Percentiles rank a stretch among this genome's conserved stretches.
Evolutionary conservation across 1,284 basidiomycete genomes (phyloP).

Genomic region (Apiotrichum mycotoxinovorans): DNA sequence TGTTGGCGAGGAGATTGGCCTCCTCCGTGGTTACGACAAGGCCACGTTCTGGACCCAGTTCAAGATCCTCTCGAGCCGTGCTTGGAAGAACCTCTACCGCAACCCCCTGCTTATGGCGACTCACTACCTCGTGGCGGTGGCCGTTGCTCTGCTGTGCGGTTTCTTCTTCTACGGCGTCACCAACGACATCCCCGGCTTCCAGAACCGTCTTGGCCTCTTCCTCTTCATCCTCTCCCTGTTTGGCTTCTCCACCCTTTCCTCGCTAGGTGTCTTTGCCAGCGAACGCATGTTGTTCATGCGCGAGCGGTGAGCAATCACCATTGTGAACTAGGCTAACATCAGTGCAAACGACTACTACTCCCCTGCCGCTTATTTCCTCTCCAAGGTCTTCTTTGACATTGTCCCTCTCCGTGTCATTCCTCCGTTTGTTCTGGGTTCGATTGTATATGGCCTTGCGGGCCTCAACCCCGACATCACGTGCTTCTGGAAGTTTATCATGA

Average conservation of each 20-base stretch:
- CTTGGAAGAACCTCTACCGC: conserved; percentile 96
- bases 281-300: conserved; percentile 94
- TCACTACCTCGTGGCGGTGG: conserved; percentile 82
- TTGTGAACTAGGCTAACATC: conserved; percentile 8
- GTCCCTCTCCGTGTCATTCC: conserved; percentile 89
- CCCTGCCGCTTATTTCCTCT: conserved; percentile 89
- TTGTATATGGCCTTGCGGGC: conserved; percentile 88
- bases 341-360: conserved; percentile 96
- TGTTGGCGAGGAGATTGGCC: conserved; percentile 58
- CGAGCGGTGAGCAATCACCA: conserved; percentile 63
- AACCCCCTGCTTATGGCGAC: conserved; percentile 87
- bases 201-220: conserved; percentile 77
- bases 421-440: conserved; percentile 88
- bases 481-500: conserved; percentile 98
- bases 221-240: conserved; percentile 94
- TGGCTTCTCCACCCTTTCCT: conserved; percentile 92
- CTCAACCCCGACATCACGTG: conserved; percentile 80
- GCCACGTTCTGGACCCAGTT: conserved; percentile 88
- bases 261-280: conserved; percentile 84
- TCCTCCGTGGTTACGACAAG: conserved; percentile 73
- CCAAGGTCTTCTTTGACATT: conserved; percentile 95
- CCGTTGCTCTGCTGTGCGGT: conserved; percentile 65
- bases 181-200: conserved; percentile 90
- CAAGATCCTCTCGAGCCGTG: conserved; percentile 82
- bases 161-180: conserved; percentile 54